phyloP scores from a whole-genome alignment of 73 alveolate genomes.

The Urostyla sp. region DNA sequence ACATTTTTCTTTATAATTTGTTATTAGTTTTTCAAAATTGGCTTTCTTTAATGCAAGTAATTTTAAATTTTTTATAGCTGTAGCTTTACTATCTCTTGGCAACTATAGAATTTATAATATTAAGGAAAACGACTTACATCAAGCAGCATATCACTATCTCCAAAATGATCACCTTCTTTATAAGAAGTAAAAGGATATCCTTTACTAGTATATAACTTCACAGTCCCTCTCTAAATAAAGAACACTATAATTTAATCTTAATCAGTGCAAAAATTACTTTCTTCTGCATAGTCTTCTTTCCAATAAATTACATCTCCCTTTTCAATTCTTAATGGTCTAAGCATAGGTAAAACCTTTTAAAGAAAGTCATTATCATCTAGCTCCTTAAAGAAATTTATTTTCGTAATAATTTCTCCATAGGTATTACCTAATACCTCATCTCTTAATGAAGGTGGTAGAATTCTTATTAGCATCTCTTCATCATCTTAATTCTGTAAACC shows the following conservation, averaged over 20 bases:
- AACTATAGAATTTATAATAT: background rate
- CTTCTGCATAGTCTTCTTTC: constrained; percentile 63
- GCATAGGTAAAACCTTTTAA: constrained; percentile 57
- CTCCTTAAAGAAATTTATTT: constrained; percentile 56
- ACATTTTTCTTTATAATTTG: constrained; percentile 38
- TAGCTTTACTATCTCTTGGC: constrained; percentile 56
- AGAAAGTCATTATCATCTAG: constrained; percentile 49
- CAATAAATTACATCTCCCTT: constrained; percentile 59
- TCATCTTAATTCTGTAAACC: constrained; percentile 56
- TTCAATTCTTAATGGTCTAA: constrained; percentile 57
- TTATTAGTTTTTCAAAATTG: constrained; percentile 24
- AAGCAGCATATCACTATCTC: constrained; percentile 59
- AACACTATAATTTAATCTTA: constrained; percentile 10
- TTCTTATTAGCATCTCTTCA: constrained; percentile 49
- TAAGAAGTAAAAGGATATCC: constrained; percentile 19
- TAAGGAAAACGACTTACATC: background rate
- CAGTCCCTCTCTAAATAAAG: constrained; percentile 48
- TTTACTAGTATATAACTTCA: constrained; percentile 27
- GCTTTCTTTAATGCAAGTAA: constrained; percentile 25
- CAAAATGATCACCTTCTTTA: constrained; percentile 61
- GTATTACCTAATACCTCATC: constrained; percentile 68
- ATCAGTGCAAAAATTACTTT: constrained; percentile 2
- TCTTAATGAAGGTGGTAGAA: constrained; percentile 69
- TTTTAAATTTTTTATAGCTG: constrained; percentile 48
- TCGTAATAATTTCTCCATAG: constrained; percentile 55